Evolutionary conservation across 2,329 filamentous ascomycete genomes (phyloP).

Genomic region (Drechslerella dactyloides): DNA sequence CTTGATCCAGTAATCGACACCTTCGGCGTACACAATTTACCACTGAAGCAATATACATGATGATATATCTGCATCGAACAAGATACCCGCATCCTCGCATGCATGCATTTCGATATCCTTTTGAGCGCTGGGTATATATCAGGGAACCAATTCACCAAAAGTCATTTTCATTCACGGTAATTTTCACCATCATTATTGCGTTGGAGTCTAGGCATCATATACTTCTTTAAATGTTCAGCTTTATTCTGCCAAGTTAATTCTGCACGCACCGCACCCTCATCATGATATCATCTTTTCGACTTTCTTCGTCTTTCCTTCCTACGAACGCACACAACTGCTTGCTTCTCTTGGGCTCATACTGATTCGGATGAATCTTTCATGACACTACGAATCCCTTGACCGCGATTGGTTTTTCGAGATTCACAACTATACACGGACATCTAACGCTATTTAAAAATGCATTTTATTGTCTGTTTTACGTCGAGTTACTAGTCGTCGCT

Average conservation of each 20-base stretch:
- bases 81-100: constrained; percentile 41
- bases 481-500: constrained; percentile 1
- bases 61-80: constrained; percentile 9
- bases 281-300: constrained; percentile 8
- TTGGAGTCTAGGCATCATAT: constrained; percentile 22
- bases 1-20: constrained; percentile 36
- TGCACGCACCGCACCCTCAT: neutral
- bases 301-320: constrained; percentile 4
- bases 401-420: neutral
- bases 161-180: constrained; percentile 12
- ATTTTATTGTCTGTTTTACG: constrained; percentile 20
- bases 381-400: constrained; percentile 32
- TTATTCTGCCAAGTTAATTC: neutral
- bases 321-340: constrained; percentile 16
- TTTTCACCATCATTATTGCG: constrained; percentile 15
- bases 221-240: neutral
- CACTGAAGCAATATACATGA: constrained; percentile 1
- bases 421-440: too few species aligned
- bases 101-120: constrained; percentile 42
- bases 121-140: constrained; percentile 18
- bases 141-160: constrained; percentile 14
- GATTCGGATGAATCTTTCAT: constrained; percentile 33
- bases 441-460: constrained; percentile 15
- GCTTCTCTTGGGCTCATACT: neutral
- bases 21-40: neutral